Evolutionary conservation across 352 stramenopile genomes (phyloP).

Genomic region (Pseudoperonospora humuli): DNA sequence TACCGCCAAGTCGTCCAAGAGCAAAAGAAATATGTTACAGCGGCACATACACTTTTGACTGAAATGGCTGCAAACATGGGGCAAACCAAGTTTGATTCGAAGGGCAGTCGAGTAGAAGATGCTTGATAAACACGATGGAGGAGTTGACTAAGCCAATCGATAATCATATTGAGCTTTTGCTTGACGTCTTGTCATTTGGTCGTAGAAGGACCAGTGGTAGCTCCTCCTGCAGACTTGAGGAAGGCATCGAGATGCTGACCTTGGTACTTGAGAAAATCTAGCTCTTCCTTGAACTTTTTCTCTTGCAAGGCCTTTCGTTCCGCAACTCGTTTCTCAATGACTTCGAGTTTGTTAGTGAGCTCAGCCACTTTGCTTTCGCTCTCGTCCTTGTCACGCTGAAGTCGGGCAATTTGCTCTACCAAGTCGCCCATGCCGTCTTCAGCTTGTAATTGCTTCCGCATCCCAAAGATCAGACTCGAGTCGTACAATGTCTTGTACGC

Average conservation of each 20-base stretch:
- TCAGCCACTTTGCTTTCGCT: slow-evolving; percentile 81
- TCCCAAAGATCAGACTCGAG: slow-evolving; percentile 88
- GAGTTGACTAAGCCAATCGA: too few species aligned
- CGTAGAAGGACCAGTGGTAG: slow-evolving; percentile 20
- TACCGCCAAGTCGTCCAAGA: too few species aligned
- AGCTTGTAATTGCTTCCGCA: slow-evolving; percentile 90
- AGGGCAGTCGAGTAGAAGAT: too few species aligned
- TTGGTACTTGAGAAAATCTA: slow-evolving; percentile 94
- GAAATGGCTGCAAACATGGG: too few species aligned
- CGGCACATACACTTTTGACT: too few species aligned
- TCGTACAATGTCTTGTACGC: slow-evolving; percentile 95
- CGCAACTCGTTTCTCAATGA: slow-evolving; percentile 88
- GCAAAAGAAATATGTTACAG: too few species aligned
- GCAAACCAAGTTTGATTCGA: too few species aligned
- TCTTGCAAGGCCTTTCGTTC: slow-evolving; percentile 87
- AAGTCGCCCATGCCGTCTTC: slow-evolving; percentile 90
- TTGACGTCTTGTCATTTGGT: too few species aligned
- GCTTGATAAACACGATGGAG: too few species aligned
- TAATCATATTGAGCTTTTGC: too few species aligned
- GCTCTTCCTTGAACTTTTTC: slow-evolving; percentile 91
- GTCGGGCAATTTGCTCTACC: slow-evolving; percentile 42
- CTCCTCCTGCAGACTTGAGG: slow-evolving; percentile 80
- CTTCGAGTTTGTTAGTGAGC: slow-evolving; percentile 87
- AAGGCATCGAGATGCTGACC: slow-evolving; percentile 93
- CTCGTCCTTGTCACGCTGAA: slow-evolving; percentile 55